Percentiles rank a stretch among this genome's conserved stretches.
These are phyloP conservation scores for Graphiopsis chlorocephala DNA, from an alignment of 2,329 filamentous ascomycete genomes.

Conservation along the genomic window DNA sequence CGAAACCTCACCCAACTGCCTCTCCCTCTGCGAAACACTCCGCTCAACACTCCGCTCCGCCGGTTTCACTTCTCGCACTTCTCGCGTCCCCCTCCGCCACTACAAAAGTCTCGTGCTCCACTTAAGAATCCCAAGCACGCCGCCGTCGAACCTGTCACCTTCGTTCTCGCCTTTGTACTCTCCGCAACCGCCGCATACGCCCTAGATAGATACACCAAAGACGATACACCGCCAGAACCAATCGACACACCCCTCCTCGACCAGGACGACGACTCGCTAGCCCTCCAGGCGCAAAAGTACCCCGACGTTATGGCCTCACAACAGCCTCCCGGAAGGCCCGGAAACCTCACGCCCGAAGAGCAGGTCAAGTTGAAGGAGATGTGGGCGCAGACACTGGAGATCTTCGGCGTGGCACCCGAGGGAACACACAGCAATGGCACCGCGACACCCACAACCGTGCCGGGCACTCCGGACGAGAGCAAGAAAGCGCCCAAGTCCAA, in stretches of 20 bases:
- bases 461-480: slow-evolving; percentile 35
- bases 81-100: slow-evolving; percentile 2
- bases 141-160: slow-evolving; percentile 22
- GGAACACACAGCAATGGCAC: slow-evolving; percentile 18
- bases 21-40: neutral
- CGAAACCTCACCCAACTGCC: neutral
- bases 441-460: slow-evolving; percentile 29
- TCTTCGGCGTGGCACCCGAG: slow-evolving; percentile 61
- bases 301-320: slow-evolving; percentile 15
- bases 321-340: slow-evolving; percentile 67
- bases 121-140: slow-evolving; percentile 13
- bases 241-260: neutral
- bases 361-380: slow-evolving; percentile 84
- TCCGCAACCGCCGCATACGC: slow-evolving; percentile 26
- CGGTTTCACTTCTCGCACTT: slow-evolving; percentile 4
- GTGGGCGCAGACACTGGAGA: slow-evolving; percentile 72
- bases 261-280: slow-evolving; percentile 13
- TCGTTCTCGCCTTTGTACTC: slow-evolving; percentile 25
- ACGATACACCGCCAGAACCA: neutral
- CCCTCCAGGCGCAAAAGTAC: slow-evolving; percentile 19
- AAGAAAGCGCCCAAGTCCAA: slow-evolving; percentile 56
- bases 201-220: slow-evolving; percentile 19
- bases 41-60: neutral
- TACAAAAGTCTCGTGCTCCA: slow-evolving; percentile 1
- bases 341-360: slow-evolving; percentile 85